Conservation (phyloP, 1,284 basidiomycete species). For the Rhodotorula mucilaginosa region DNA sequence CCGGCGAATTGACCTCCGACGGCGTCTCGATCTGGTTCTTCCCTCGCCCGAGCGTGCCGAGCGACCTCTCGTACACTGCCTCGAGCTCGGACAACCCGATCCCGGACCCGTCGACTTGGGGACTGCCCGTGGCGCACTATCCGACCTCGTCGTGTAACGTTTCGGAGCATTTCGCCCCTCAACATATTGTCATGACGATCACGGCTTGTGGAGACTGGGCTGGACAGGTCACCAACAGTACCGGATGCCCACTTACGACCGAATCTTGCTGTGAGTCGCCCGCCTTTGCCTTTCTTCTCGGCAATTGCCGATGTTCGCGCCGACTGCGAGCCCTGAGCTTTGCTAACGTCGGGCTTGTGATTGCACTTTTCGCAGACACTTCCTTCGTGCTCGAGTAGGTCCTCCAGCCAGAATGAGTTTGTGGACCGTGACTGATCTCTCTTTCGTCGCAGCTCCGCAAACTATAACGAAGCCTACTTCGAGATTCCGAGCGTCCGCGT, state of each 20-base stretch:
- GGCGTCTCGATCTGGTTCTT: constrained; percentile 41
- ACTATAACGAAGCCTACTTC: constrained; percentile 38
- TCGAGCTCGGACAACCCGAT: constrained; percentile 13
- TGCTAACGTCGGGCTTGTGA: too few species aligned
- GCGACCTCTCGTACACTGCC: constrained; percentile 7
- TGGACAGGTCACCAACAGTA: constrained; percentile 26
- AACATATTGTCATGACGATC: constrained; percentile 35
- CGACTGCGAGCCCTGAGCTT: too few species aligned
- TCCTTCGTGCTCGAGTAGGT: constrained; percentile 28
- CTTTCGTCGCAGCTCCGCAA: constrained; percentile 9
- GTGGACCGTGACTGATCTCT: too few species aligned
- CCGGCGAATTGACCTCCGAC: constrained; percentile 25
- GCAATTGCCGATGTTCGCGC: background rate
- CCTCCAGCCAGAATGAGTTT: too few species aligned
- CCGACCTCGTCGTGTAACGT: constrained; percentile 15
- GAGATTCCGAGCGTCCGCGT: constrained; percentile 34
- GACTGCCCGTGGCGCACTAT: constrained; percentile 27
- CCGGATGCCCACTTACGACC: constrained; percentile 28
- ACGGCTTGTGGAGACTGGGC: constrained; percentile 39
- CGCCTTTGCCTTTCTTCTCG: background rate
- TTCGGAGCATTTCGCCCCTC: constrained; percentile 24
- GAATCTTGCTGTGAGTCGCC: constrained; percentile 19
- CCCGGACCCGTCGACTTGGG: constrained; percentile 33
- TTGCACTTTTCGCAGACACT: constrained; percentile 2
- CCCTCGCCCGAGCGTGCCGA: constrained; percentile 26